These are phyloP conservation scores for Phenoliferia sp. DNA, from an alignment of 1,284 basidiomycete genomes.

Conservation along the genomic window DNA sequence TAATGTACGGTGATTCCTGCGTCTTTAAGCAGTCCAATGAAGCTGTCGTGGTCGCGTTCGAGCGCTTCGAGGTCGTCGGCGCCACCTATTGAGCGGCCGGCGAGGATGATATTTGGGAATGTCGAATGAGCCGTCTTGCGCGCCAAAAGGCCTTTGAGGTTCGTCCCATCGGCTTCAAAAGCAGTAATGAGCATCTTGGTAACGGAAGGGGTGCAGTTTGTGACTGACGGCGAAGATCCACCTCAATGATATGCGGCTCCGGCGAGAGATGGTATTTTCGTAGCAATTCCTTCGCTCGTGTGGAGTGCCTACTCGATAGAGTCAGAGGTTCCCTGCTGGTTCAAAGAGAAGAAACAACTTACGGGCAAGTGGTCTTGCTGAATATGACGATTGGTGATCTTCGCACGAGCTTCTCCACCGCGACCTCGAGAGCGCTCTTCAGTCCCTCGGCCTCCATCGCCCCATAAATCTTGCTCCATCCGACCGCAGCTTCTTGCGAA, in stretches of 20 bases:
- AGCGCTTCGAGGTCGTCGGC: conserved; percentile 58
- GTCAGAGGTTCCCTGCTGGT: background rate
- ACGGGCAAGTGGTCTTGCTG: conserved; percentile 76
- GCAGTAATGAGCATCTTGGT: background rate
- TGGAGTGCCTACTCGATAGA: conserved; percentile 54
- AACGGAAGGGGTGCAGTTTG: background rate
- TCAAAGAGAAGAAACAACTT: conserved; percentile 31
- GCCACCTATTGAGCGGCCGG: conserved; percentile 64
- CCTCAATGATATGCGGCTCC: conserved; percentile 57
- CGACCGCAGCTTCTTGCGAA: conserved; percentile 7
- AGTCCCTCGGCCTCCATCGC: conserved; percentile 4
- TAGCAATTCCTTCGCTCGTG: conserved; percentile 46
- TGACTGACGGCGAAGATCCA: conserved; percentile 61
- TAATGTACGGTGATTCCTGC: background rate
- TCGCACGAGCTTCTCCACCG: conserved; percentile 48
- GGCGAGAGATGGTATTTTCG: conserved; percentile 4
- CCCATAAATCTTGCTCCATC: conserved; percentile 20
- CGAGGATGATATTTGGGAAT: conserved; percentile 68
- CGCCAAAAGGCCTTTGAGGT: conserved; percentile 60
- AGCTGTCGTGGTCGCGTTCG: conserved; percentile 47
- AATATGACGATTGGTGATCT: conserved; percentile 67
- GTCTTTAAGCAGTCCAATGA: conserved; percentile 40
- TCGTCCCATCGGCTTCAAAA: conserved; percentile 54
- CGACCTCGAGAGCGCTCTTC: conserved; percentile 37
- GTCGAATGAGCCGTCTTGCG: conserved; percentile 63